Evolutionary conservation across 148 eudicot genomes (phyloP).

Genomic region (Cornus suecica): DNA sequence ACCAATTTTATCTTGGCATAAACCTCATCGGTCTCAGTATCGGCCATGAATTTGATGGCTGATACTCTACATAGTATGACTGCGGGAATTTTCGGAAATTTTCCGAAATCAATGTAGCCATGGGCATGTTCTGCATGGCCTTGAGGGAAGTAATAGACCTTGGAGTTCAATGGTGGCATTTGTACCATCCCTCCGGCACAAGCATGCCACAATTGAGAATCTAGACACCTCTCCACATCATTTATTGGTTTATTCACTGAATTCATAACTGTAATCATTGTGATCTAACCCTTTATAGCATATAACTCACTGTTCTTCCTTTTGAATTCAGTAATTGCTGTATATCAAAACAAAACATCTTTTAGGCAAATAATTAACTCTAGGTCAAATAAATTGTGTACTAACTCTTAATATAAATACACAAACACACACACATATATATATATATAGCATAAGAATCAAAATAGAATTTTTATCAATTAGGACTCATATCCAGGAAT

Average conservation of each 20-base stretch:
- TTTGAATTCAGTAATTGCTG: neutral
- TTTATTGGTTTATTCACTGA: slow-evolving; percentile 39
- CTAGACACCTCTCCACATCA: slow-evolving; percentile 52
- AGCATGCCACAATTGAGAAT: slow-evolving; percentile 89
- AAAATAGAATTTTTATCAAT: too few relatives aligned
- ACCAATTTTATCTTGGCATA: slow-evolving; percentile 57
- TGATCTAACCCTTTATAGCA: slow-evolving; percentile 8
- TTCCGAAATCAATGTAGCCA: slow-evolving; percentile 41
- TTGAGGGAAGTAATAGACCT: slow-evolving; percentile 78
- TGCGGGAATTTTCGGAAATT: slow-evolving; percentile 49
- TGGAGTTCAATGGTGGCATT: slow-evolving; percentile 71
- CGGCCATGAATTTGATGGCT: slow-evolving; percentile 58
- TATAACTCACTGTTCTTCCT: neutral
- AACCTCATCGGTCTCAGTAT: slow-evolving; percentile 74
- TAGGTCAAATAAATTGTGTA: neutral
- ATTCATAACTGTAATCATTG: slow-evolving; percentile 62
- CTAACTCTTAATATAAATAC: neutral
- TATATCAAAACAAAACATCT: neutral
- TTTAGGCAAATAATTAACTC: neutral
- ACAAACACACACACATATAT: neutral
- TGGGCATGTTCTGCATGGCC: slow-evolving; percentile 87
- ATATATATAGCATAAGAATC: too few relatives aligned
- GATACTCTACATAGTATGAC: slow-evolving; percentile 55
- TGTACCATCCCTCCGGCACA: slow-evolving; percentile 98
- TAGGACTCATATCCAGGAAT: too few relatives aligned